Conservation (phyloP, 768 basidiomycete genomes). For the Tephrocybe sp. region DNA sequence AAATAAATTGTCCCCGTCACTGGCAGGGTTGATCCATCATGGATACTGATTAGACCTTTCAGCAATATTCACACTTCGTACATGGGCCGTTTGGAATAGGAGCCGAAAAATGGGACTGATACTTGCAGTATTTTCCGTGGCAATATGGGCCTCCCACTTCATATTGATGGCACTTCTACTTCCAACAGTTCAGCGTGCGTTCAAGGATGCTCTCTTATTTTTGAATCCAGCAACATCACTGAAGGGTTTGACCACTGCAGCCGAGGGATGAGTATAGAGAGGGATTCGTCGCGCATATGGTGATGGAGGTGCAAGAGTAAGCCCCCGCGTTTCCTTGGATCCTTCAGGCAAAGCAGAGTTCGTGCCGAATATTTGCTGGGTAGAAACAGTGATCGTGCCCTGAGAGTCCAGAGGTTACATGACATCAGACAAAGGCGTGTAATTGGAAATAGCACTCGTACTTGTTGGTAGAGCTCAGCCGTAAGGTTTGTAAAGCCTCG, state of each 20-base stretch:
- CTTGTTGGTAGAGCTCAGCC: conserved; percentile 59
- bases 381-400: conserved; percentile 45
- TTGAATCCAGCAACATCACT: conserved; percentile 32
- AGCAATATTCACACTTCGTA: conserved; percentile 8
- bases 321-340: conserved; percentile 8
- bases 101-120: conserved; percentile 6
- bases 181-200: conserved; percentile 1
- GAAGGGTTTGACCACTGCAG: conserved; percentile 23
- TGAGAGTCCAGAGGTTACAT: conserved; percentile 18
- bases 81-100: conserved; percentile 10
- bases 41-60: background rate
- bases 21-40: too few relatives aligned
- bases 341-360: too few relatives aligned
- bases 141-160: conserved; percentile 1
- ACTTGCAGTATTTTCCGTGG: background rate
- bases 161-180: conserved; percentile 4
- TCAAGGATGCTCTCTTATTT: background rate
- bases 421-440: background rate
- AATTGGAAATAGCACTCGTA: conserved; percentile 18
- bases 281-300: conserved; percentile 62
- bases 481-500: conserved; percentile 53
- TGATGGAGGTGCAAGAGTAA: conserved; percentile 49
- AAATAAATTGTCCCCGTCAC: too few relatives aligned
- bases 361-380: conserved; percentile 56
- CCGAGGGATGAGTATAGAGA: conserved; percentile 51